Conservation (phyloP, 345 rosid genomes). For the Syzygium aqueum region DNA sequence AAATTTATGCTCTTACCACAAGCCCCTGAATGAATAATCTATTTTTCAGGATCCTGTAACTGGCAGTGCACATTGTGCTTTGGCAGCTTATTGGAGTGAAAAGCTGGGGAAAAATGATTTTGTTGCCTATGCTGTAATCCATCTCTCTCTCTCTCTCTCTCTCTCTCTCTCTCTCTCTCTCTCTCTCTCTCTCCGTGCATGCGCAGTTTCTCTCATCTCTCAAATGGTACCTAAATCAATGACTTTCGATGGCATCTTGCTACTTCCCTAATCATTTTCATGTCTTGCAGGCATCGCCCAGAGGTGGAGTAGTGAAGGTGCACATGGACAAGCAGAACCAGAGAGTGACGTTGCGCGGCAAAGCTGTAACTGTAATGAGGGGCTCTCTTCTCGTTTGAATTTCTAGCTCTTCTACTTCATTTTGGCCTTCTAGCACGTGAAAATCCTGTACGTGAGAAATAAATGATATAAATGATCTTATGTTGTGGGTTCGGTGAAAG, state of each 20-base stretch:
- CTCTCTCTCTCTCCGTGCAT: not conserved
- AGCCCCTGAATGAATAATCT: not conserved
- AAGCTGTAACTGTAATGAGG: constrained; percentile 56
- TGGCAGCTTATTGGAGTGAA: constrained; percentile 62
- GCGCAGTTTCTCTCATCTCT: not conserved
- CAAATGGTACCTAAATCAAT: not conserved
- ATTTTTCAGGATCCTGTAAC: constrained; percentile 64
- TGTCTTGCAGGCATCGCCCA: constrained; percentile 41
- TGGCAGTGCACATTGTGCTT: constrained; percentile 74
- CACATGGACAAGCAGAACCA: constrained; percentile 37
- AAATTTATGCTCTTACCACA: not conserved
- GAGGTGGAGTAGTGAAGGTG: constrained; percentile 50
- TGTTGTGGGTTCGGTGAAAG: not conserved
- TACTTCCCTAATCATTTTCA: not conserved
- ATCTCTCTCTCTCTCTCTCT: not conserved
- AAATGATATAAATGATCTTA: not conserved
- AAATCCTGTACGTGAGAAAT: not conserved
- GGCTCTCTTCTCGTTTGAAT: constrained; percentile 50
- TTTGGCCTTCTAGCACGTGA: not conserved
- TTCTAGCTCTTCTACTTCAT: not conserved
- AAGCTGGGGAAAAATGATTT: constrained; percentile 46
- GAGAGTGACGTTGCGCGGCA: constrained; percentile 59
- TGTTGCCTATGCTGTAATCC: constrained; percentile 46
- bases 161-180: not conserved
- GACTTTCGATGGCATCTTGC: not conserved